Percentiles rank a stretch among this genome's conserved stretches.
Evolutionary conservation across 805 yeast species (phyloP).

Genomic region (Jamesozyma jinghongensis): DNA sequence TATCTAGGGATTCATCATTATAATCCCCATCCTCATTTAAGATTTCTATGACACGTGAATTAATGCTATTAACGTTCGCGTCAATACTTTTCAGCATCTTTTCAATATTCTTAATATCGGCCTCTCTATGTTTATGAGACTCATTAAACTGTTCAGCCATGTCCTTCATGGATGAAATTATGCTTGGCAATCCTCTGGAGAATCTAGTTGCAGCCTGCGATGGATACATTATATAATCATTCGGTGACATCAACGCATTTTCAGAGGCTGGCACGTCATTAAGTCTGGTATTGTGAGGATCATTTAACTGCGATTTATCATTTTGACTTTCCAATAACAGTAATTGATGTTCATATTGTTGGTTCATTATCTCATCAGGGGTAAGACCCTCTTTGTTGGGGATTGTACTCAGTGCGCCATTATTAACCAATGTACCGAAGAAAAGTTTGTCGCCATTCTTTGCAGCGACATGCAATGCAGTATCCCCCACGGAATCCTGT

Average conservation of each 20-base stretch:
- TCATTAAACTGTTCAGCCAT: constrained; percentile 47
- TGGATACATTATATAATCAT: constrained; percentile 23
- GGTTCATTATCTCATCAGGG: constrained; percentile 25
- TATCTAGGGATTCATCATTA: constrained; percentile 33
- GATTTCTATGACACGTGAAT: constrained; percentile 28
- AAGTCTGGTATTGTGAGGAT: background rate
- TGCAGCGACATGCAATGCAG: constrained; percentile 82
- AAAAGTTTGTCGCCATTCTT: constrained; percentile 53
- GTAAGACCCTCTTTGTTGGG: constrained; percentile 33
- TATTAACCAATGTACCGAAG: constrained; percentile 20
- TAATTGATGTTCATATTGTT: constrained; percentile 29
- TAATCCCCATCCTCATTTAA: constrained; percentile 59
- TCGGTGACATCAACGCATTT: constrained; percentile 21
- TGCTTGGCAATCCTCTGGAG: constrained; percentile 23
- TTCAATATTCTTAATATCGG: constrained; percentile 31
- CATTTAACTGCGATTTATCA: background rate
- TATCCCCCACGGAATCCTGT: constrained; percentile 74
- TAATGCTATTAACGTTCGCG: constrained; percentile 16
- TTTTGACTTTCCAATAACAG: constrained; percentile 1
- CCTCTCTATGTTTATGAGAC: constrained; percentile 37
- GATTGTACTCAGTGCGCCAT: constrained; percentile 36
- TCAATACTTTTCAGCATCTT: constrained; percentile 18
- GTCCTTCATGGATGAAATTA: constrained; percentile 29
- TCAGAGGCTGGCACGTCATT: constrained; percentile 27
- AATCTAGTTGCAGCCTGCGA: constrained; percentile 28